Evolutionary conservation across 306 rosid genomes (phyloP), one percentile per base, ranked within the genome.

Genomic region (Sphenostylis stenocarpa): DNA sequence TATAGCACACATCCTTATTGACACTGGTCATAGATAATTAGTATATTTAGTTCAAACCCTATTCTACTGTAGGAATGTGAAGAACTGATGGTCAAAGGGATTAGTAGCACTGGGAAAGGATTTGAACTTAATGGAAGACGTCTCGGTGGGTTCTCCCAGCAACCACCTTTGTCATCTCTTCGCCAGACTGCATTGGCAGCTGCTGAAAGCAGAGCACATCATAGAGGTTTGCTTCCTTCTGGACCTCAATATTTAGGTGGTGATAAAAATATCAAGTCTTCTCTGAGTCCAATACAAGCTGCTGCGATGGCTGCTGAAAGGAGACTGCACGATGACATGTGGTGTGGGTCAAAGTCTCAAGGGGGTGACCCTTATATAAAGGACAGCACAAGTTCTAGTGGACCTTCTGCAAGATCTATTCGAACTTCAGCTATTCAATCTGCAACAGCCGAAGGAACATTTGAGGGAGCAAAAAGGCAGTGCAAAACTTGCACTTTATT

Each of bases 241-340:
- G 92, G 92, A 74, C 90, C 90, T 75, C 88, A 78, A 79, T 77
- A 85, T 69, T 72, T 86, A 71, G 92, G 88, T 61, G 90, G 92
- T 44, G 84, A 88, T 70, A 70, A 39, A 61, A 63, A 45, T 83
- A 86, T 88, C 39, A 86, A 84, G 79, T 78, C 77, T 7, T 81
- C 78, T 82, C 72, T 89, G 65, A 86, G 89, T 79, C 93, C 93
- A 24, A 65, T 86, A 74, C 93, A 88, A 81, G 90, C 93, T 80
- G 89, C 89, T 49, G 90, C 90, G 34, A 85, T 84, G 90, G 90
- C 90, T 26, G 90, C 90, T 67, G 89, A 89, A 81, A 83, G 89
- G 82, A 83, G 93, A 85, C 67, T 85, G 58, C 87, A 77, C 20
- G 93, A 86, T 81, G 93, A 89, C 77, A 48, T 78, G 67, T 89